Evolutionary conservation across 345 rosid genomes (phyloP).

Genomic region (Garcia nutans): DNA sequence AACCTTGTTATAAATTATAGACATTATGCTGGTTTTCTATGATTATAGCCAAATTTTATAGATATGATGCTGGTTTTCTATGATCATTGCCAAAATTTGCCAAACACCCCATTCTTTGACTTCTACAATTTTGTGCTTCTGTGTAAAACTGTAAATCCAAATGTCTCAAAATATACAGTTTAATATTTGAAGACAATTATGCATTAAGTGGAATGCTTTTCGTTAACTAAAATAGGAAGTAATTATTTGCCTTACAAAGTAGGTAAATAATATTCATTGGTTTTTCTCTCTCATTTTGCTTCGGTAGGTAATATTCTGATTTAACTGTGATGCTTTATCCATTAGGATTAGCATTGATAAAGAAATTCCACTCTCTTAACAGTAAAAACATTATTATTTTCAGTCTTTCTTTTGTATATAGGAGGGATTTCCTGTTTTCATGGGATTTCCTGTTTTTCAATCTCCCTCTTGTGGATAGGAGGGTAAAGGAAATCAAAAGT

Average conservation of each 20-base stretch:
- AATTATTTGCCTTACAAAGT: neutral
- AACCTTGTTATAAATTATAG: conserved; percentile 3
- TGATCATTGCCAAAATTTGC: neutral
- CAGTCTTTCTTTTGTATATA: neutral
- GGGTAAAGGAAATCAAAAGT: neutral
- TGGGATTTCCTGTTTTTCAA: no score
- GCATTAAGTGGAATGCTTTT: neutral
- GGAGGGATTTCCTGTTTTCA: neutral
- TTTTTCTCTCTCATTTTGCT: neutral
- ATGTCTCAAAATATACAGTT: neutral
- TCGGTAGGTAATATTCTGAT: neutral
- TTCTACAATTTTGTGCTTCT: neutral
- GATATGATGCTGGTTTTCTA: neutral
- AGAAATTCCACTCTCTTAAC: neutral
- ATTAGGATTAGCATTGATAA: neutral
- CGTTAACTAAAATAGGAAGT: no score
- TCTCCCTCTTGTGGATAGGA: neutral
- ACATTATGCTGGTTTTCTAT: neutral
- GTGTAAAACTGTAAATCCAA: no score
- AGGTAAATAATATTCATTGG: neutral
- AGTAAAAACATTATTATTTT: neutral
- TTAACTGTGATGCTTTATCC: conserved; percentile 1
- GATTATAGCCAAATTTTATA: neutral
- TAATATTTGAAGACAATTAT: neutral
- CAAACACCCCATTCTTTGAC: neutral